Conservation (phyloP, 345 rosid species). For the Aethionema arabicum region DNA sequence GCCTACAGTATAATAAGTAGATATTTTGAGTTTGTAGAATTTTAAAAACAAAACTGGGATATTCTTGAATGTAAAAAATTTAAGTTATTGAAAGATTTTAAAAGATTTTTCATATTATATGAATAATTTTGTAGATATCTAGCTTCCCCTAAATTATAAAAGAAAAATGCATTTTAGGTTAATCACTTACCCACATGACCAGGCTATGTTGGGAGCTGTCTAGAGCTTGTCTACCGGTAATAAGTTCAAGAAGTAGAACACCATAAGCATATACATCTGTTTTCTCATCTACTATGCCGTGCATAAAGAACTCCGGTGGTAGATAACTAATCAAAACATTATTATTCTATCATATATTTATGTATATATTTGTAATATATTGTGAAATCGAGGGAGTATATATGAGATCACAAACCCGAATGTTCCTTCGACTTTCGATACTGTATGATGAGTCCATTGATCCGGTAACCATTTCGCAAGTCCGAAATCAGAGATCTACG, state of each 20-base stretch:
- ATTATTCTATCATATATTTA: not conserved
- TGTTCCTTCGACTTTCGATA: conserved; percentile 86
- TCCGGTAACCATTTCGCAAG: conserved; percentile 96
- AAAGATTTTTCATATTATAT: no score
- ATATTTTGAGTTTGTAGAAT: no score
- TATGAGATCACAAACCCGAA: conserved; percentile 62
- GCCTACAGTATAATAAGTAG: no score
- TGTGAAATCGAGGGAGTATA: not conserved
- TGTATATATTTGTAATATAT: not conserved
- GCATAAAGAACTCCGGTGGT: conserved; percentile 94
- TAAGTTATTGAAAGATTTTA: no score
- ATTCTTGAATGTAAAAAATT: no score
- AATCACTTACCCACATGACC: conserved; percentile 79
- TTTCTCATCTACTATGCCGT: conserved; percentile 90
- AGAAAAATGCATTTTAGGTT: not conserved
- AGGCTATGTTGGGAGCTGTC: conserved; percentile 79
- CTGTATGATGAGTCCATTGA: conserved; percentile 86
- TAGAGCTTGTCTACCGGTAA: conserved; percentile 80
- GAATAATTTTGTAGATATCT: no score
- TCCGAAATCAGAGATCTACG: conserved; percentile 93
- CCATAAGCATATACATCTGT: conserved; percentile 90
- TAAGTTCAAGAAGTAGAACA: conserved; percentile 77
- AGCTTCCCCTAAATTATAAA: not conserved
- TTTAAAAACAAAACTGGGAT: no score
- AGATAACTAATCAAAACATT: conserved; percentile 54